Conservation (phyloP, 495 filamentous ascomycete species). For the Lepraria neglecta region DNA sequence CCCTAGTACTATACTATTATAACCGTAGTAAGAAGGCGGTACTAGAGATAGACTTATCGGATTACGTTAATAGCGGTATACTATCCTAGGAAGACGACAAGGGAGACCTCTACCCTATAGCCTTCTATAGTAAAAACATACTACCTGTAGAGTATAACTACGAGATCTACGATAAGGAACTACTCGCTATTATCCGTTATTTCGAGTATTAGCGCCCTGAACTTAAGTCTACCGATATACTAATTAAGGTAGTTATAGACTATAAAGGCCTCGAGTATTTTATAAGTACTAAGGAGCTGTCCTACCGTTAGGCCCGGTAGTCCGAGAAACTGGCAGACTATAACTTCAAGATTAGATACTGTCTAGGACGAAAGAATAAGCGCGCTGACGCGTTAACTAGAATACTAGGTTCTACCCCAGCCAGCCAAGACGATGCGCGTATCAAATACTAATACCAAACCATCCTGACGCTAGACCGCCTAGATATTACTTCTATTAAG, state of each 20-base stretch:
- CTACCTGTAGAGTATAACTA: too few species aligned
- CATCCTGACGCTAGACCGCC: neutral
- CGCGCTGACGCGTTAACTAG: conserved; percentile 26
- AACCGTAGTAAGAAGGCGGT: too few species aligned
- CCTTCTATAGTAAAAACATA: too few species aligned
- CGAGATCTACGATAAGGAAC: conserved; percentile 28
- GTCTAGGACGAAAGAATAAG: conserved; percentile 13
- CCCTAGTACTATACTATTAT: too few species aligned
- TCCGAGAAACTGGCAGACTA: too few species aligned
- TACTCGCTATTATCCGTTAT: conserved; percentile 34
- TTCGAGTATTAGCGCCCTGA: conserved; percentile 33
- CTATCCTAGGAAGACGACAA: too few species aligned
- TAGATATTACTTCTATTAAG: neutral
- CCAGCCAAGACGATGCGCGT: neutral
- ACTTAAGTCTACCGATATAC: conserved; percentile 21
- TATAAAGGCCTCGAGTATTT: conserved; percentile 30
- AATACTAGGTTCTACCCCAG: neutral
- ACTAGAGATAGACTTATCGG: too few species aligned
- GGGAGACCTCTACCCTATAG: too few species aligned
- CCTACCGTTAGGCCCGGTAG: neutral
- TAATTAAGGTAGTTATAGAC: conserved; percentile 23
- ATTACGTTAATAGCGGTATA: too few species aligned
- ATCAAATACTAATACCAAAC: conserved; percentile 8
- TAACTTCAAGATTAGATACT: too few species aligned
- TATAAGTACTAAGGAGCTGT: conserved; percentile 28